phyloP scores from a whole-genome alignment of 169 alveolate species.

The Plasmodium gallinaceum region DNA sequence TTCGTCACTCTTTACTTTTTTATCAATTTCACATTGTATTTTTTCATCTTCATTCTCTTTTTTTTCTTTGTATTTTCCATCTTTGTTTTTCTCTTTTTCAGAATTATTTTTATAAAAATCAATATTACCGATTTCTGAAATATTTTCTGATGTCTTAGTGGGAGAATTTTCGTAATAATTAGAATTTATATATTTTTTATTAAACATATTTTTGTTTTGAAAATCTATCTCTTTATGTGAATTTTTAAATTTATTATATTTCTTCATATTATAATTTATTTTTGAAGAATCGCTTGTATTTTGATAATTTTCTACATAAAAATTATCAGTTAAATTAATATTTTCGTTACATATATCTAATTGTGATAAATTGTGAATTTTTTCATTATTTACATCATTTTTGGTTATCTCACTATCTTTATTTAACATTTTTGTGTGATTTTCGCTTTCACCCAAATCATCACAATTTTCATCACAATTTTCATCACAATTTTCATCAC shows the following conservation, averaged over 20 bases:
- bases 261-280: background rate
- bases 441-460: background rate
- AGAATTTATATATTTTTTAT: constrained; percentile 21
- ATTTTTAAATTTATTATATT: constrained; percentile 5
- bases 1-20: background rate
- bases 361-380: background rate
- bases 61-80: background rate
- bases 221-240: constrained; percentile 1
- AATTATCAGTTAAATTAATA: background rate
- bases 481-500: too few species aligned
- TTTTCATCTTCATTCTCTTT: constrained; percentile 14
- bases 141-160: constrained; percentile 35
- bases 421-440: background rate
- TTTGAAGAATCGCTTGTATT: background rate
- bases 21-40: constrained; percentile 5
- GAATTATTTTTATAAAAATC: constrained; percentile 13
- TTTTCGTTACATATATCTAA: constrained; percentile 10
- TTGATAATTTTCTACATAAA: background rate
- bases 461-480: too few species aligned
- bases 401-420: background rate
- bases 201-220: constrained; percentile 2
- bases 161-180: constrained; percentile 17
- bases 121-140: constrained; percentile 13
- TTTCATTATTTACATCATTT: background rate
- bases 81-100: background rate